phyloP scores from a whole-genome alignment of 345 rosid genomes.

The Rubroshorea leprosula region DNA sequence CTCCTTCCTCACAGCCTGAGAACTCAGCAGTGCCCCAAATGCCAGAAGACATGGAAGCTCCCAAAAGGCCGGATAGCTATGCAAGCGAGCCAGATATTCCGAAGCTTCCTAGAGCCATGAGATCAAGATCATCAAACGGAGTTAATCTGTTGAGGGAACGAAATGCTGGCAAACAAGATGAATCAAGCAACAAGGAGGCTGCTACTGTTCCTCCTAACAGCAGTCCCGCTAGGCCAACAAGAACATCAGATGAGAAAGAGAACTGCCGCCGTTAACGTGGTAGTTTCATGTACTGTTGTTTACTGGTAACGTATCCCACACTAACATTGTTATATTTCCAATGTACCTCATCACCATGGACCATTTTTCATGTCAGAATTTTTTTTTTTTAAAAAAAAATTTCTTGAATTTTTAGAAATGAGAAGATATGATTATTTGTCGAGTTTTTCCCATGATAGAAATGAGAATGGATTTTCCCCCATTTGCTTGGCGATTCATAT shows the following conservation, averaged over 20 bases:
- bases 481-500: no score
- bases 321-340: no score
- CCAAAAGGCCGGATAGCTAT: slow-evolving; percentile 27
- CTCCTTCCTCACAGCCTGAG: slow-evolving; percentile 35
- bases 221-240: slow-evolving; percentile 39
- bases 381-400: no score
- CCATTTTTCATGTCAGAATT: no score
- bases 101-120: slow-evolving; percentile 81
- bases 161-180: slow-evolving; percentile 53
- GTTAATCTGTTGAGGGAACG: slow-evolving; percentile 66
- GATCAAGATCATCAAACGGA: slow-evolving; percentile 51
- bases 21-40: slow-evolving; percentile 19
- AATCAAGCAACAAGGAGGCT: no score
- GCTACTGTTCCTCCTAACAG: slow-evolving; percentile 25
- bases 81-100: slow-evolving; percentile 34
- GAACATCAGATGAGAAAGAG: slow-evolving; percentile 71
- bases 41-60: slow-evolving; percentile 24
- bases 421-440: no score
- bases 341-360: no score
- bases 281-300: neutral
- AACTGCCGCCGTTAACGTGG: slow-evolving; percentile 35
- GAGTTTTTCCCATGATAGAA: no score
- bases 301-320: neutral
- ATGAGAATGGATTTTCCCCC: no score
- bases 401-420: no score